Percentiles rank a stretch among this genome's conserved stretches.
Evolutionary conservation across 768 basidiomycete genomes (phyloP).

Genomic region (Galerina marginata): DNA sequence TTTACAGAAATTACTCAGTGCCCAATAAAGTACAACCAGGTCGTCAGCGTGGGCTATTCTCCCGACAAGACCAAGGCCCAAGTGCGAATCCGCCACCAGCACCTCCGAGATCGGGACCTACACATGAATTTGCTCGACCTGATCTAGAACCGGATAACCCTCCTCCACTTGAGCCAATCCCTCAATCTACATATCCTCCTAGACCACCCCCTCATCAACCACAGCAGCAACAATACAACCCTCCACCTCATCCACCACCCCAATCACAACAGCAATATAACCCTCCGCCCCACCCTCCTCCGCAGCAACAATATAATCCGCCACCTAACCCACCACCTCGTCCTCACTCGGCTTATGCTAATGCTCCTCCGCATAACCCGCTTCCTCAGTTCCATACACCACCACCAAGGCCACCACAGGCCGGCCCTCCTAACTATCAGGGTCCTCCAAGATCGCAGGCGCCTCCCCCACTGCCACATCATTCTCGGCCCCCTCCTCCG

Average conservation of each 20-base stretch:
- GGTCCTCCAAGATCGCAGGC: neutral
- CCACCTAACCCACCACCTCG: slow-evolving; percentile 22
- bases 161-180: slow-evolving; percentile 17
- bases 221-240: slow-evolving; percentile 36
- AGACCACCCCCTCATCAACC: slow-evolving; percentile 37
- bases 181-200: slow-evolving; percentile 1
- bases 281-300: slow-evolving; percentile 27
- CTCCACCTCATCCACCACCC: slow-evolving; percentile 23
- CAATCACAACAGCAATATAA: slow-evolving; percentile 19
- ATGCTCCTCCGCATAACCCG: slow-evolving; percentile 23
- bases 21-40: slow-evolving; percentile 45
- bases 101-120: slow-evolving; percentile 34
- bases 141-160: slow-evolving; percentile 59
- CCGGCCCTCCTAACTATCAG: slow-evolving; percentile 18
- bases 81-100: slow-evolving; percentile 33
- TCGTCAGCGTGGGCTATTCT: slow-evolving; percentile 53
- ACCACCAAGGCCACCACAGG: slow-evolving; percentile 26
- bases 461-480: slow-evolving; percentile 13
- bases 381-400: slow-evolving; percentile 20
- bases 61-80: slow-evolving; percentile 40
- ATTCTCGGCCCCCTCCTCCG: slow-evolving; percentile 24
- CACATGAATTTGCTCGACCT: slow-evolving; percentile 59
- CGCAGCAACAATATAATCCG: slow-evolving; percentile 23
- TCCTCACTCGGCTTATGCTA: slow-evolving; percentile 29
- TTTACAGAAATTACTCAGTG: slow-evolving; percentile 68